Evolutionary conservation across 768 basidiomycete species (phyloP).

Genomic region (Psilocybe cubensis): DNA sequence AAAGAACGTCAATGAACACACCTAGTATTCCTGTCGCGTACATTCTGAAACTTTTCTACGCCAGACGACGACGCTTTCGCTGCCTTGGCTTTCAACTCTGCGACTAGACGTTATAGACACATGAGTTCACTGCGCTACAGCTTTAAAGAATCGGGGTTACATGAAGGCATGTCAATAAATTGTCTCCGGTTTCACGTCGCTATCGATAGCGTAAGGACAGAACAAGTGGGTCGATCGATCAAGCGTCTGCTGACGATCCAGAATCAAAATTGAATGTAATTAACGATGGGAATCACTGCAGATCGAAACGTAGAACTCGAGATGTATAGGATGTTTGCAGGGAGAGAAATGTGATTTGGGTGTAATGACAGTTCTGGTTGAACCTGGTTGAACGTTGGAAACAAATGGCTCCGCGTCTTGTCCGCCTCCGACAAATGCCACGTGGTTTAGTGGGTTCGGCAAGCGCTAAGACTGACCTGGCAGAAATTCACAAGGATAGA

Average conservation of each 20-base stretch:
- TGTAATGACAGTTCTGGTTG: not conserved
- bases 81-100: constrained; percentile 70
- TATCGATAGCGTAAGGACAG: not conserved
- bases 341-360: not conserved
- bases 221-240: constrained; percentile 1
- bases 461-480: not conserved
- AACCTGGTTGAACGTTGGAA: not conserved
- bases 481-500: not conserved
- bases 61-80: constrained; percentile 60
- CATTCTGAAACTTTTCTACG: constrained; percentile 53
- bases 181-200: constrained; percentile 5
- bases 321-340: not conserved
- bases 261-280: not conserved
- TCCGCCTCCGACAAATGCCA: not conserved
- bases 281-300: not conserved
- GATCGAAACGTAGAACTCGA: too few species aligned
- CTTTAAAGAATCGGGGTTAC: constrained; percentile 23
- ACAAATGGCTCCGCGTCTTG: not conserved
- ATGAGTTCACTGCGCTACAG: constrained; percentile 5
- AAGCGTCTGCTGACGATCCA: not conserved
- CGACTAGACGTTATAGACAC: constrained; percentile 40
- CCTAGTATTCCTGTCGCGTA: constrained; percentile 61
- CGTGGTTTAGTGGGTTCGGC: not conserved
- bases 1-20: constrained; percentile 18
- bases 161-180: constrained; percentile 33